phyloP scores from a whole-genome alignment of 177 flowering plant species.

The Vitis hybrid region DNA sequence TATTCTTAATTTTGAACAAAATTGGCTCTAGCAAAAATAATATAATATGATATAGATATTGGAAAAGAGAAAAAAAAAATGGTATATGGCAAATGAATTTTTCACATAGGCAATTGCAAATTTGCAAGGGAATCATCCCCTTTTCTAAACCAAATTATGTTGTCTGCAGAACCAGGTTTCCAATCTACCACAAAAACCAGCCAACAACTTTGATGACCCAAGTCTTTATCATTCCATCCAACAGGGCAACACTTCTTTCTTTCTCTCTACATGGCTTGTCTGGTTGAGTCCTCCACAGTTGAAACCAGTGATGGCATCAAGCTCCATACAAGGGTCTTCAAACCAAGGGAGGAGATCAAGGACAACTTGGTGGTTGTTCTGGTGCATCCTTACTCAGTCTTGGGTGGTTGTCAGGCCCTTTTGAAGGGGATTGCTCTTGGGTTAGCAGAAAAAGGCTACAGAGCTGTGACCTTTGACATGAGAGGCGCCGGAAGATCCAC shows the following conservation, averaged over 20 bases:
- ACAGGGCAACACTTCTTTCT: not conserved
- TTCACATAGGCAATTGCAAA: too few relatives aligned
- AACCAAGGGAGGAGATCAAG: conserved; percentile 26
- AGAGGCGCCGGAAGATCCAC: conserved; percentile 90
- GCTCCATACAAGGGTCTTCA: conserved; percentile 37
- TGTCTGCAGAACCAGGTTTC: too few relatives aligned
- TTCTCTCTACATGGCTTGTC: conserved; percentile 5
- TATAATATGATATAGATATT: too few relatives aligned
- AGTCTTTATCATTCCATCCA: not conserved
- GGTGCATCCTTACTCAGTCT: conserved; percentile 80
- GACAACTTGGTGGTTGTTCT: conserved; percentile 56
- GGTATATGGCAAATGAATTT: too few relatives aligned
- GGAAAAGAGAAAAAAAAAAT: too few relatives aligned
- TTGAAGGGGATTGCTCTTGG: conserved; percentile 79
- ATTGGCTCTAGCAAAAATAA: too few relatives aligned
- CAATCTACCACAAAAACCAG: not conserved
- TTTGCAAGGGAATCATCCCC: too few relatives aligned
- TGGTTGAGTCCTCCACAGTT: conserved; percentile 32
- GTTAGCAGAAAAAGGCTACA: conserved; percentile 58
- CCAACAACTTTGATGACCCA: not conserved
- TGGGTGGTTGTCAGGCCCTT: conserved; percentile 90
- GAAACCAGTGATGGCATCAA: conserved; percentile 38
- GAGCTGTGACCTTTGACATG: conserved; percentile 86
- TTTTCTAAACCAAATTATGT: too few relatives aligned
- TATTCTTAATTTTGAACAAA: too few relatives aligned